Percentiles rank a stretch among this genome's conserved stretches.
Evolutionary conservation across 176 grass and related monocot genomes (phyloP).

Genomic region (Oryza glumipatula): DNA sequence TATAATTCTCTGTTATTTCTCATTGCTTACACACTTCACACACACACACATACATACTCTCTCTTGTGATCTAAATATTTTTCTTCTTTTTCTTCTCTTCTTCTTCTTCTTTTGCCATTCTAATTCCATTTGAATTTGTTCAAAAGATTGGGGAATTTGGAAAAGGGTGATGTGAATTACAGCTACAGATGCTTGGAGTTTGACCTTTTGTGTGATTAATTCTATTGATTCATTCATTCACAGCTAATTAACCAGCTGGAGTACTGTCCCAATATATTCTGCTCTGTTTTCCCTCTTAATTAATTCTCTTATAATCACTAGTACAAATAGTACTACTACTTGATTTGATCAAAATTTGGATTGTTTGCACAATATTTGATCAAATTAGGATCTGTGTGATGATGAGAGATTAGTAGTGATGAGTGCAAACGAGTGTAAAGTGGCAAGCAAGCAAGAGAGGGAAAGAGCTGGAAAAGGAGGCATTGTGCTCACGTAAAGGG

Average conservation of each 20-base stretch:
- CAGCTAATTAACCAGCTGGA: not conserved
- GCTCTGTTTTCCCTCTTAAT: not conserved
- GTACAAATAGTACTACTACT: not conserved
- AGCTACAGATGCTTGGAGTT: constrained; percentile 27
- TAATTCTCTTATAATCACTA: not conserved
- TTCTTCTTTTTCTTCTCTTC: not conserved
- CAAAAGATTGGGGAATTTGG: constrained; percentile 47
- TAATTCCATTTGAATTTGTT: constrained; percentile 42
- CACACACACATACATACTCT: constrained; percentile 11
- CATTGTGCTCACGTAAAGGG: constrained; percentile 80
- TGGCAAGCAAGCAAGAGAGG: constrained; percentile 25
- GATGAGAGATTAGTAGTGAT: constrained; percentile 12
- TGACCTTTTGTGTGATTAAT: constrained; percentile 39
- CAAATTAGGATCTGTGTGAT: not conserved
- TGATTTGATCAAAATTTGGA: not conserved
- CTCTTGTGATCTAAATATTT: constrained; percentile 24
- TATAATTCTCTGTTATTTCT: constrained; percentile 12
- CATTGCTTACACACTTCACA: not conserved
- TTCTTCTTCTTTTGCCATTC: constrained; percentile 6
- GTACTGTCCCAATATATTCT: not conserved
- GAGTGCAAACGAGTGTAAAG: constrained; percentile 55
- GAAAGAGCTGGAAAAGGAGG: constrained; percentile 40
- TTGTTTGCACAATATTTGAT: not conserved
- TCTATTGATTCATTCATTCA: constrained; percentile 42
- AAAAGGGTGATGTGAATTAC: constrained; percentile 51